Percentiles rank a stretch among this genome's conserved stretches.
These are phyloP conservation scores for Musa itinerans DNA, from an alignment of 176 grass and related monocot genomes.

Conservation along the genomic window DNA sequence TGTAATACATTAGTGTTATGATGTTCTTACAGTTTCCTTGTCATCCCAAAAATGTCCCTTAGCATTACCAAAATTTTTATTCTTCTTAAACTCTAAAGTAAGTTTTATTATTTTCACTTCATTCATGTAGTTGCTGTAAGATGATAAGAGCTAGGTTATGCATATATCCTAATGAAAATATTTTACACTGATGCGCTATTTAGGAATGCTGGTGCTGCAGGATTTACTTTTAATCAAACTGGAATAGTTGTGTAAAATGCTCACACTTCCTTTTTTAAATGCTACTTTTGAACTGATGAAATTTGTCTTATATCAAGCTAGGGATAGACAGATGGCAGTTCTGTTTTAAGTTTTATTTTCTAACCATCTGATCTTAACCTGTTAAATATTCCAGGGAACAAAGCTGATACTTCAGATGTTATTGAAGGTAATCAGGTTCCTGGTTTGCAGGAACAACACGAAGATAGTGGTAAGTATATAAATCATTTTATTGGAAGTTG, in stretches of 20 bases:
- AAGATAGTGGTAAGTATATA: constrained; percentile 16
- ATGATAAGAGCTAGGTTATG: too few species aligned
- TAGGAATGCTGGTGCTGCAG: too few species aligned
- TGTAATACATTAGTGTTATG: too few species aligned
- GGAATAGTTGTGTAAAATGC: background rate
- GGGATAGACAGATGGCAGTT: background rate
- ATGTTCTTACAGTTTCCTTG: too few species aligned
- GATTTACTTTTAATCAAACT: background rate
- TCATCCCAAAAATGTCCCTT: too few species aligned
- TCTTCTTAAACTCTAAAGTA: too few species aligned
- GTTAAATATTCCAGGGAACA: background rate
- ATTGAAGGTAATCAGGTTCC: background rate
- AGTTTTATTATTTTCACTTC: background rate
- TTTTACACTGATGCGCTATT: too few species aligned
- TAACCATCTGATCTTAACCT: background rate
- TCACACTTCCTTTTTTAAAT: background rate
- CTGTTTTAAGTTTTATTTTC: background rate
- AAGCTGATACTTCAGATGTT: background rate
- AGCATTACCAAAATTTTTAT: too few species aligned
- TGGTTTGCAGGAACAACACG: constrained; percentile 4
- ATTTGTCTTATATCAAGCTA: background rate
- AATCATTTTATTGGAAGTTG: background rate
- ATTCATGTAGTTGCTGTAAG: background rate
- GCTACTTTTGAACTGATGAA: background rate
- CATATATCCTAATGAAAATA: too few species aligned